Base-by-base conservation (phyloP, 495 filamentous ascomycete species). In the Neurospora cerealis region DNA sequence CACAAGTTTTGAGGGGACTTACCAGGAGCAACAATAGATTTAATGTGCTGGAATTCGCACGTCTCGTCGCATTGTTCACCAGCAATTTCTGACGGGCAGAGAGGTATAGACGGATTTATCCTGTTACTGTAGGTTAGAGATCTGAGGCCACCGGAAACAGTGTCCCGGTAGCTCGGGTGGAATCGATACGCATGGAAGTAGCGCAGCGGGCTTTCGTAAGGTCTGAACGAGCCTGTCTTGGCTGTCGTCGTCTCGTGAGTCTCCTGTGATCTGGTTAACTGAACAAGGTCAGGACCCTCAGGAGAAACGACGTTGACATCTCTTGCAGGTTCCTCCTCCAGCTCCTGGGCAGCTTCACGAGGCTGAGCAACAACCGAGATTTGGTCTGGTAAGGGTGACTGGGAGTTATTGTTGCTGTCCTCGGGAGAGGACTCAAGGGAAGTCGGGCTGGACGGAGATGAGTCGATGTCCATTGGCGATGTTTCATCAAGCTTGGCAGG, bases 71-170 rank as follows among this genome's bases (percentile, higher is more conserved):
- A 99, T 71, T 88, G 85, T 70, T 93, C 91, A 40, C 91, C 92
- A 41, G 86, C 84, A 74, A 92, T 80, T 78, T 96, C 94, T 77
- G 86, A 91, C 2, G 86, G 89, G 80, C 96, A 98, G 24, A 98
- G 73, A 69, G 86, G 87, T 74, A 86, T 90, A 75, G 88, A 85
- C 8, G 91, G 83, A 78, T 98, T 88, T 80, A 98, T 95, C 72
- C 88, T 89, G 81, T 95, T 90, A 80, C 93, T 98, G 84, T 95
- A 98, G 62, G 93, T 98, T 87, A 96, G 85, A 75, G 96, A 98
- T 81, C 90, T 91, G 80, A 93, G 90, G 70, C 94, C 95, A 77
- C 89, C 90, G 71, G 90, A 79, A 74, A 96, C 90, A 54, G 89
- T 82, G 38, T 92, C 78, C 71, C 86, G 82, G 83, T 89, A 98